Evolutionary conservation across 192 early-diverging fungal species (phyloP).

Genomic region (Umbelopsis sp.): DNA sequence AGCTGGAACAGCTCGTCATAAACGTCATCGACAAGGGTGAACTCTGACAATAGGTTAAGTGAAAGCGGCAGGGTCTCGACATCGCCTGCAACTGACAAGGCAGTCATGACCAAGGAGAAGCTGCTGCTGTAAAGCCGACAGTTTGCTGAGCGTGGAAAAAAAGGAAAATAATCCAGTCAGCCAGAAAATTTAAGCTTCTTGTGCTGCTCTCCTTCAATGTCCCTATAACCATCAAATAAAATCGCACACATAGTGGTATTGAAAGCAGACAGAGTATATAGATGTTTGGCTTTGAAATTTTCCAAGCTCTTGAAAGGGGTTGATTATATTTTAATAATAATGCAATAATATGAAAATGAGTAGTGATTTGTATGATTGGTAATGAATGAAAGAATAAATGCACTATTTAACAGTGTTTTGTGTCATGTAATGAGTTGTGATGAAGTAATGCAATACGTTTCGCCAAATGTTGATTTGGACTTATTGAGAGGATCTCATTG

Average conservation of each 20-base stretch:
- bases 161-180: too few relatives aligned
- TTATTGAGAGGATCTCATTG: too few relatives aligned
- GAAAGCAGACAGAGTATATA: background rate
- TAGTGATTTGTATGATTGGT: background rate
- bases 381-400: constrained; percentile 6
- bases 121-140: too few relatives aligned
- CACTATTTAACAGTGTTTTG: constrained; percentile 8
- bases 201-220: too few relatives aligned
- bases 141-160: too few relatives aligned
- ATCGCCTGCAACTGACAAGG: background rate
- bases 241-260: background rate
- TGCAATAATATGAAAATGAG: background rate
- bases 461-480: background rate
- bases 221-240: too few relatives aligned
- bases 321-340: background rate
- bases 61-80: background rate
- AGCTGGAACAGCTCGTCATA: constrained; percentile 33
- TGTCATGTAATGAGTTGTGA: background rate
- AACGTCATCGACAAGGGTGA: constrained; percentile 18
- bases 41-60: background rate
- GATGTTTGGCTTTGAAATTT: background rate
- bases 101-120: background rate
- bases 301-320: background rate
- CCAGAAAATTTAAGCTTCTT: too few relatives aligned
- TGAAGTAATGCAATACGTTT: too few relatives aligned